Evolutionary conservation across 1,284 basidiomycete genomes (phyloP).

Genomic region (Sanghuangporus weigelae): DNA sequence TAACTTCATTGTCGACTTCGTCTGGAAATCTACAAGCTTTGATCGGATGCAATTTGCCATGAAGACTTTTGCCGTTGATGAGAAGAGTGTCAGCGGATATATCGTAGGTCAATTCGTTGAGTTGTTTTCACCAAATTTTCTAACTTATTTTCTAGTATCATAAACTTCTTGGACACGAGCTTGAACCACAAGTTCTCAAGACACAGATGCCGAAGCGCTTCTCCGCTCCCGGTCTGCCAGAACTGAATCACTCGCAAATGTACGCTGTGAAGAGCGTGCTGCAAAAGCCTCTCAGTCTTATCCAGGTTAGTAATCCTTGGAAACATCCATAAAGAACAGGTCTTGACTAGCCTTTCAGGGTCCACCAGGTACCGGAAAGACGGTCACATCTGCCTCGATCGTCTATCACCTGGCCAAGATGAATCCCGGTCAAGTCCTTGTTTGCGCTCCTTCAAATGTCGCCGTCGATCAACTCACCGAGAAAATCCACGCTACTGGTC

Average conservation of each 20-base stretch:
- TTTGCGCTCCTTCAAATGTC: conserved; percentile 98
- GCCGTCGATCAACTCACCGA: conserved; percentile 99
- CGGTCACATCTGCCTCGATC: conserved; percentile 98
- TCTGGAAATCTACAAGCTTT: conserved; percentile 99
- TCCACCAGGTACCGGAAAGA: conserved; percentile 98
- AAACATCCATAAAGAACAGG: not conserved
- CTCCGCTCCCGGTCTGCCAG: conserved; percentile 94
- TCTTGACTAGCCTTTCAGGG: conserved; percentile 40
- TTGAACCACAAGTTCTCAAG: conserved; percentile 83
- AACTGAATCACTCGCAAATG: conserved; percentile 99
- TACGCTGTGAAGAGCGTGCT: conserved; percentile 98
- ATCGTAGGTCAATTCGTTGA: conserved; percentile 58
- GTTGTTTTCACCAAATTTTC: conserved; percentile 1
- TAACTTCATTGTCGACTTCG: conserved; percentile 95
- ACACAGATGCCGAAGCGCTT: conserved; percentile 97
- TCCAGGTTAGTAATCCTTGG: conserved; percentile 47
- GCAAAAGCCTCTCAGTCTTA: conserved; percentile 96
- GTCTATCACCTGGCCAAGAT: conserved; percentile 99
- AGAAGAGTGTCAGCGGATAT: conserved; percentile 98
- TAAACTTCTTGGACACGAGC: conserved; percentile 95
- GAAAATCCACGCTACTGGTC: conserved; percentile 95
- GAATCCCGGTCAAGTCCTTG: conserved; percentile 98
- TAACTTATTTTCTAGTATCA: conserved; percentile 65
- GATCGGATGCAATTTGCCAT: conserved; percentile 99
- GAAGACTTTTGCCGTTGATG: conserved; percentile 99